These are phyloP conservation scores for Amphicarpaea edgeworthii DNA, from an alignment of 306 rosid genomes.

Conservation along the genomic window DNA sequence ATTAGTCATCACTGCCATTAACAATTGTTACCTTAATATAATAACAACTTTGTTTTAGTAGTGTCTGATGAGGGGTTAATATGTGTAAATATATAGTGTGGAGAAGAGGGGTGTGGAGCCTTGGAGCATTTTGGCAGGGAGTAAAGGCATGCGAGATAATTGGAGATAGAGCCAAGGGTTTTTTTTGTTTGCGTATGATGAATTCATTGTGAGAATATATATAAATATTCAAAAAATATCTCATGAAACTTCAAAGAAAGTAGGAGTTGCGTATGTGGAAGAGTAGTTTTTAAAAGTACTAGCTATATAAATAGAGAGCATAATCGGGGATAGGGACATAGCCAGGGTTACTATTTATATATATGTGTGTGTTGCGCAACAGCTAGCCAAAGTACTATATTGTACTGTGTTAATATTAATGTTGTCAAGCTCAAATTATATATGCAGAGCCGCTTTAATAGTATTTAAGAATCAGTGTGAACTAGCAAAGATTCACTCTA, in stretches of 20 bases:
- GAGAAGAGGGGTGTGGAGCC: background rate
- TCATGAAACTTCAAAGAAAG: background rate
- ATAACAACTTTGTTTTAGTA: background rate
- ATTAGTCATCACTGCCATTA: constrained; percentile 36
- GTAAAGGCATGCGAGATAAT: constrained; percentile 18
- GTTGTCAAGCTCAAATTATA: no score
- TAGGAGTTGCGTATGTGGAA: constrained; percentile 28
- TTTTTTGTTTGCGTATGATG: background rate
- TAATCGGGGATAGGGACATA: background rate
- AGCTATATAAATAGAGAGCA: no score
- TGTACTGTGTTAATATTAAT: no score
- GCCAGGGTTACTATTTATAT: background rate
- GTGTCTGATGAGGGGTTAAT: background rate
- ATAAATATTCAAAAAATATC: background rate
- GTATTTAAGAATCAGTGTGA: no score
- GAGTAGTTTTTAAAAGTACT: no score
- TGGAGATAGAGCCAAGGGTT: background rate
- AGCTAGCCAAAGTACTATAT: no score
- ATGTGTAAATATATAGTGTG: constrained; percentile 53
- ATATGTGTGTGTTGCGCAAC: no score
- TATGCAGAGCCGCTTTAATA: no score
- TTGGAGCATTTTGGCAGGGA: background rate
- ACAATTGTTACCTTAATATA: background rate
- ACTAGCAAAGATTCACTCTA: no score
- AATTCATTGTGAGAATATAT: constrained; percentile 11